A percentile compares a stretch with the other conserved stretches of the same genome.
phyloP scores from a whole-genome alignment of 129 eudicot genomes.

The Saposhnikovia divaricata region DNA sequence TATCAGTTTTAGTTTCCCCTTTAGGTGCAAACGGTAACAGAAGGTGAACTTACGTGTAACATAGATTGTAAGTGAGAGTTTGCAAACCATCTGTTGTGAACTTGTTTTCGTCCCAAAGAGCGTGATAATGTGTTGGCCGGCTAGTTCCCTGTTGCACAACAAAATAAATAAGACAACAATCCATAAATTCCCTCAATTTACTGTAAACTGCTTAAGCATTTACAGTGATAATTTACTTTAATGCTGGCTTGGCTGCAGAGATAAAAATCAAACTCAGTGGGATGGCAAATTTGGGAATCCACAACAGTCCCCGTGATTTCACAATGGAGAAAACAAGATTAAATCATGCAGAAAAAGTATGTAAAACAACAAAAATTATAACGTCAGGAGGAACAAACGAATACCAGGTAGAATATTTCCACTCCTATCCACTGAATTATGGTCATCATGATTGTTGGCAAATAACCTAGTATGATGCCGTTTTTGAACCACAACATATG shows the following conservation, averaged over 20 bases:
- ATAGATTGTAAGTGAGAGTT: constrained; percentile 67
- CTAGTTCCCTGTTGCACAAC: constrained; percentile 65
- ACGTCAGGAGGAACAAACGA: not conserved
- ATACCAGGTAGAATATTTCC: constrained; percentile 89
- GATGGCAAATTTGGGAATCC: constrained; percentile 85
- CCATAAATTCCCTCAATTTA: not conserved
- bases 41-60: constrained; percentile 59
- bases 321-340: not conserved
- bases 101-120: constrained; percentile 83
- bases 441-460: constrained; percentile 72
- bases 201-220: not conserved
- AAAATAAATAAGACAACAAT: not conserved
- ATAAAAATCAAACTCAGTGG: constrained; percentile 85
- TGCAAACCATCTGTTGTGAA: constrained; percentile 78
- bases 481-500: constrained; percentile 92
- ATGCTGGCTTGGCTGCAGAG: constrained; percentile 96
- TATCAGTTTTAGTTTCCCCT: not conserved
- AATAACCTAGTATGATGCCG: constrained; percentile 85
- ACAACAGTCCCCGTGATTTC: constrained; percentile 71
- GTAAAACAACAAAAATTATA: not conserved
- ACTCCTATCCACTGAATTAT: constrained; percentile 64
- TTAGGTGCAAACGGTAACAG: not conserved
- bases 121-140: constrained; percentile 91
- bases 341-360: not conserved
- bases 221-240: constrained; percentile 29